Percentiles rank a stretch among this genome's conserved stretches.
Evolutionary conservation across 2,329 filamentous ascomycete genomes (phyloP).

Genomic region (Cercospora sp.): DNA sequence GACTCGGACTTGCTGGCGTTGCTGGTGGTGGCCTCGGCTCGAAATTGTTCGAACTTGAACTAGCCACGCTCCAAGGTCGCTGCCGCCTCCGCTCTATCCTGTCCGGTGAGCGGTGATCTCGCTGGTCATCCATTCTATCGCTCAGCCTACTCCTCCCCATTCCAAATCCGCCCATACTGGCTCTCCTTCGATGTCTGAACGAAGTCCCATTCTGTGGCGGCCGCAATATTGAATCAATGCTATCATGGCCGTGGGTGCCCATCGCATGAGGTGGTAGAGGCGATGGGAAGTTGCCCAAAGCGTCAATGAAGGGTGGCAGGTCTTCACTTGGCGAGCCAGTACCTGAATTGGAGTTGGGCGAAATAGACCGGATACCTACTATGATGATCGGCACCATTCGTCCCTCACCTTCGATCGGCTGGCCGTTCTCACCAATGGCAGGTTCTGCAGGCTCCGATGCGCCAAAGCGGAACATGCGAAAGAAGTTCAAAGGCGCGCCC

Average conservation of each 20-base stretch:
- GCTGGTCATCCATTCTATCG: slow-evolving; percentile 50
- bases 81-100: slow-evolving; percentile 38
- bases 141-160: slow-evolving; percentile 37
- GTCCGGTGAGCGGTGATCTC: slow-evolving; percentile 53
- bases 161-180: slow-evolving; percentile 55
- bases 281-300: slow-evolving; percentile 51
- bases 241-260: slow-evolving; percentile 45
- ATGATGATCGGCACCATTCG: slow-evolving; percentile 69
- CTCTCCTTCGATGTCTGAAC: slow-evolving; percentile 55
- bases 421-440: slow-evolving; percentile 30
- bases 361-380: slow-evolving; percentile 67
- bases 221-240: slow-evolving; percentile 53
- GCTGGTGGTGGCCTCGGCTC: slow-evolving; percentile 63
- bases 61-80: slow-evolving; percentile 40
- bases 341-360: slow-evolving; percentile 49
- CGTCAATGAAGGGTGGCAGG: slow-evolving; percentile 53
- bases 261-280: slow-evolving; percentile 38
- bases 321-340: slow-evolving; percentile 47
- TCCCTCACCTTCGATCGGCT: slow-evolving; percentile 48
- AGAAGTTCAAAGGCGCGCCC: slow-evolving; percentile 63
- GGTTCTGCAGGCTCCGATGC: slow-evolving; percentile 40
- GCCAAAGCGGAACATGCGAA: slow-evolving; percentile 68
- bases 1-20: slow-evolving; percentile 61
- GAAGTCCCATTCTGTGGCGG: slow-evolving; percentile 58
- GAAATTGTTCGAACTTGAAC: slow-evolving; percentile 32